Percentiles rank a stretch among this genome's conserved stretches.
These are phyloP conservation scores for Oropetium thomaeum DNA, from an alignment of 176 grass and related monocot genomes.

Conservation along the genomic window DNA sequence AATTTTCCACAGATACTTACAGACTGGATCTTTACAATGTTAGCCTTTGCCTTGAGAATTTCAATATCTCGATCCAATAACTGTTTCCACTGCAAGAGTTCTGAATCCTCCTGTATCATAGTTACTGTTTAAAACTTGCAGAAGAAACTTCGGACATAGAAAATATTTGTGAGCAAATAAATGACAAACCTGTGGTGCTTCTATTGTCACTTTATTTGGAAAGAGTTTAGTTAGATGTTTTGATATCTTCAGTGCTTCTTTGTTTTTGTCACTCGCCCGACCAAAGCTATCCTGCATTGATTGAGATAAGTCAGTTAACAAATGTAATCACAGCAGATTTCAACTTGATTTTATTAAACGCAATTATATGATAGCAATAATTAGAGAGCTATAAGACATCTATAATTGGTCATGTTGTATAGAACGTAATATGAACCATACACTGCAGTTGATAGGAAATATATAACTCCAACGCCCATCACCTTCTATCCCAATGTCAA, in stretches of 20 bases:
- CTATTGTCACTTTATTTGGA: conserved; percentile 86
- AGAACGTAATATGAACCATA: not conserved
- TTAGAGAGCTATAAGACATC: conserved; percentile 7
- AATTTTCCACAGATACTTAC: conserved; percentile 47
- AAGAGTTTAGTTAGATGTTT: conserved; percentile 89
- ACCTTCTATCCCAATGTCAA: conserved; percentile 4
- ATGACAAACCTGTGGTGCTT: conserved; percentile 66
- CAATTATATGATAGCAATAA: not conserved
- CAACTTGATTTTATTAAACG: too few relatives aligned
- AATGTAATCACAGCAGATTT: not conserved
- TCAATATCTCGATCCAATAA: conserved; percentile 77
- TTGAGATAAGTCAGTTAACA: conserved; percentile 13
- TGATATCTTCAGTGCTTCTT: conserved; percentile 68
- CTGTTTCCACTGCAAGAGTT: conserved; percentile 80
- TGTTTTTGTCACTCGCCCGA: conserved; percentile 75
- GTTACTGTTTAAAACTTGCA: conserved; percentile 24
- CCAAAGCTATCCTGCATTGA: conserved; percentile 75
- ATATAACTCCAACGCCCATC: not conserved
- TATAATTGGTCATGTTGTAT: not conserved
- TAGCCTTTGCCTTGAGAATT: conserved; percentile 89
- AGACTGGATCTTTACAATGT: conserved; percentile 65
- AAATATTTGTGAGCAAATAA: conserved; percentile 27
- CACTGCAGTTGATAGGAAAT: conserved; percentile 2
- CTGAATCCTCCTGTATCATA: conserved; percentile 65
- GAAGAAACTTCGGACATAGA: not conserved